A percentile compares a stretch with the other conserved stretches of the same genome.
Evolutionary conservation across 768 basidiomycete species (phyloP).

Genomic region (Agaricus sinodeliciosus): DNA sequence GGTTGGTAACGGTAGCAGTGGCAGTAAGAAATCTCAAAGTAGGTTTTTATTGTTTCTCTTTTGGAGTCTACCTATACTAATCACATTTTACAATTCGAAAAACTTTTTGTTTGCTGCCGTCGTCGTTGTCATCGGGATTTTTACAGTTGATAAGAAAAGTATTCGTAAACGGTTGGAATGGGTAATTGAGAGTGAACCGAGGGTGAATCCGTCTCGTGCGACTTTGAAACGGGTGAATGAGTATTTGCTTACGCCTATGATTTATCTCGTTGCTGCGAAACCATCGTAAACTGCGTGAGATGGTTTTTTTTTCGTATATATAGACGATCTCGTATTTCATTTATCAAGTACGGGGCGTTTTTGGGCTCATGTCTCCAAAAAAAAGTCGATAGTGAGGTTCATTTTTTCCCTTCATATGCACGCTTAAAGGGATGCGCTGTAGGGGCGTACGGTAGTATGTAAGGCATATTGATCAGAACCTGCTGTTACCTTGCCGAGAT

Average conservation of each 20-base stretch:
- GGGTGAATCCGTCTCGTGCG: conserved; percentile 77
- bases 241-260: conserved; percentile 18
- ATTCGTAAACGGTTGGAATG: conserved; percentile 78
- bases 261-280: neutral
- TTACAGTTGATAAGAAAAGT: conserved; percentile 31
- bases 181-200: conserved; percentile 71
- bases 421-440: too few relatives aligned
- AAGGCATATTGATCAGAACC: too few relatives aligned
- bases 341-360: too few relatives aligned
- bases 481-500: too few relatives aligned
- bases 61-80: too few relatives aligned
- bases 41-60: neutral
- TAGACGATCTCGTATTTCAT: neutral
- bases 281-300: neutral
- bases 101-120: neutral
- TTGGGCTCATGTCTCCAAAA: too few relatives aligned
- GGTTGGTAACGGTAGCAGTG: neutral
- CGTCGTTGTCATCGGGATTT: too few relatives aligned
- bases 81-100: too few relatives aligned
- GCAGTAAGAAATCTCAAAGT: neutral
- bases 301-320: neutral
- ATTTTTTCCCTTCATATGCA: too few relatives aligned
- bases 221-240: conserved; percentile 48
- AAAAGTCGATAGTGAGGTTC: too few relatives aligned
- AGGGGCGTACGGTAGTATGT: too few relatives aligned